Evolutionary conservation across 805 yeast species (phyloP).

Genomic region (Grigorovia yakushimaensis): DNA sequence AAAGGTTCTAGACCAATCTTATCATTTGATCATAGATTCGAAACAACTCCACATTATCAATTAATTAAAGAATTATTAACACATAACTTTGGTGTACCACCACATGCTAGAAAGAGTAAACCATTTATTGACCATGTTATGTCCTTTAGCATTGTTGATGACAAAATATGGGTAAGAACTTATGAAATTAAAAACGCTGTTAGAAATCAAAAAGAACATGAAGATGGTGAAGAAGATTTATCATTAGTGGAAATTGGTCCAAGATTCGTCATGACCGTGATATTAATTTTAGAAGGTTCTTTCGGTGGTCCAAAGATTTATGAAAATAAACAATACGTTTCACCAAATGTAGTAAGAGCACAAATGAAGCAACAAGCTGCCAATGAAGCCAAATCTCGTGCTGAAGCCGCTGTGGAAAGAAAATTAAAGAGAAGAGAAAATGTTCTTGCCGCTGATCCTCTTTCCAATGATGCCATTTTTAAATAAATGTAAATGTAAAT

Average conservation of each 20-base stretch:
- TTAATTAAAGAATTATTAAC: constrained; percentile 75
- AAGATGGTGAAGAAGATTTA: constrained; percentile 44
- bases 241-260: constrained; percentile 94
- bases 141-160: constrained; percentile 87
- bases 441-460: constrained; percentile 70
- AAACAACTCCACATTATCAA: constrained; percentile 53
- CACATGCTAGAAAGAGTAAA: constrained; percentile 80
- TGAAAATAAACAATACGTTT: constrained; percentile 92
- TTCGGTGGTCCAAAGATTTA: constrained; percentile 96
- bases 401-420: constrained; percentile 67
- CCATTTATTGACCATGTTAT: constrained; percentile 94
- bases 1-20: constrained; percentile 91
- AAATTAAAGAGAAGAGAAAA: constrained; percentile 68
- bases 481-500: constrained; percentile 29
- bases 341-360: constrained; percentile 92
- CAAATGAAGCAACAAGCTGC: constrained; percentile 77
- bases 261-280: constrained; percentile 84
- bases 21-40: constrained; percentile 78
- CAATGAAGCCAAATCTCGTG: constrained; percentile 63
- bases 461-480: constrained; percentile 68
- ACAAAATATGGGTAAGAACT: constrained; percentile 91
- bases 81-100: constrained; percentile 92
- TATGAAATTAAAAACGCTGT: constrained; percentile 72
- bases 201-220: constrained; percentile 43
- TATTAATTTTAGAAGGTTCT: constrained; percentile 88